Conservation (phyloP, 1,284 basidiomycete species). For the Moesziomyces aphidis region DNA sequence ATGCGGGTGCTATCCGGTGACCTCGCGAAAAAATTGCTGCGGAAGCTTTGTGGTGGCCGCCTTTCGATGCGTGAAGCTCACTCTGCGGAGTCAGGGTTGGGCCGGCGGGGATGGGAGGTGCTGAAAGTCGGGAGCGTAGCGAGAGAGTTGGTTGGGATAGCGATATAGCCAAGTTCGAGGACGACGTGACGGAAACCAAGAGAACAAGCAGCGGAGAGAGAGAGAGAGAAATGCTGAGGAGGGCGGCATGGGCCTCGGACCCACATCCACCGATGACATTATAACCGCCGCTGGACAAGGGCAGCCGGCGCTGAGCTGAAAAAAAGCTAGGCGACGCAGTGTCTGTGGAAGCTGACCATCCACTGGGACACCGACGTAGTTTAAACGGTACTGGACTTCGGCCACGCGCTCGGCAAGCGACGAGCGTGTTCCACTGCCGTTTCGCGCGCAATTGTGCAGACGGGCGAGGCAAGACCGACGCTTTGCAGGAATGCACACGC, state of each 20-base stretch:
- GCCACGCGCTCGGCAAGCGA: conserved; percentile 20
- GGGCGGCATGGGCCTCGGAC: too few relatives aligned
- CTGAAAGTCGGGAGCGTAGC: neutral
- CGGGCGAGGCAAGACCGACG: neutral
- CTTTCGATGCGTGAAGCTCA: too few relatives aligned
- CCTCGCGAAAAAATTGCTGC: too few relatives aligned
- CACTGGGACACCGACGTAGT: neutral
- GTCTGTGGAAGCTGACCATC: neutral
- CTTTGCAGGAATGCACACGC: neutral
- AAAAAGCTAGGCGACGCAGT: neutral
- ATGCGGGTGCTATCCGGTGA: neutral
- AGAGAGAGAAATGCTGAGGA: neutral
- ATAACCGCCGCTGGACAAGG: neutral
- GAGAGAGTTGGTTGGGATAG: too few relatives aligned
- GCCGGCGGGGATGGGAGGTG: neutral
- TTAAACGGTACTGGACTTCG: conserved; percentile 2
- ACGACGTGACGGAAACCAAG: neutral
- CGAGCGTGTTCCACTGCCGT: neutral
- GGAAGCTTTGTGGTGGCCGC: too few relatives aligned
- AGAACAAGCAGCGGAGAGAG: neutral
- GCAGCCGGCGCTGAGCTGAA: neutral
- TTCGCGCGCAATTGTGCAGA: neutral
- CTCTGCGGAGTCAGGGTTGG: neutral
- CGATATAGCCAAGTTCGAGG: neutral
- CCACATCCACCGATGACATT: neutral